phyloP scores from a whole-genome alignment of 139 green algal species.

The Chlamydomonas applanata region DNA sequence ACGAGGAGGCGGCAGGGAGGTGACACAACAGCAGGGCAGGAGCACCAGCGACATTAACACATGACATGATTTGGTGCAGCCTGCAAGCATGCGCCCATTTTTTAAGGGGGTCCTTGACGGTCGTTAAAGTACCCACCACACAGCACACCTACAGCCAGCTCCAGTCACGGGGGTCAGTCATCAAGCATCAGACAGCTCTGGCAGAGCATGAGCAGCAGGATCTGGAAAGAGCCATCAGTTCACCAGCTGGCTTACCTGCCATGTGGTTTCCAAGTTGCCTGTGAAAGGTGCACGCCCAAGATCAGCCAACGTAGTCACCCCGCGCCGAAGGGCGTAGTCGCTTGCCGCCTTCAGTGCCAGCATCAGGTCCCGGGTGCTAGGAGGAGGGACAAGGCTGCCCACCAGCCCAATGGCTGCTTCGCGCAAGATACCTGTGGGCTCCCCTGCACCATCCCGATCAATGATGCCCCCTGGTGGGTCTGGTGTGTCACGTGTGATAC shows the following conservation, averaged over 20 bases:
- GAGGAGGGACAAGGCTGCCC: slow-evolving; percentile 8
- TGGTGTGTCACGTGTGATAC: slow-evolving; percentile 26
- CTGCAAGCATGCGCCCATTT: no score
- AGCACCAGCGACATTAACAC: no score
- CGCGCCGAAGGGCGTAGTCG: slow-evolving; percentile 39
- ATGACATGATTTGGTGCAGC: no score
- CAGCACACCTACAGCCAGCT: no score
- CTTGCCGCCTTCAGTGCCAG: slow-evolving; percentile 41
- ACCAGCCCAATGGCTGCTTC: slow-evolving; percentile 40
- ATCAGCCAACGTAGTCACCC: slow-evolving; percentile 65
- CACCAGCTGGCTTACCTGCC: slow-evolving; percentile 20
- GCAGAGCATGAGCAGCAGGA: not conserved
- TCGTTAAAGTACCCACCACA: no score
- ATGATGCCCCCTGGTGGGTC: slow-evolving; percentile 38
- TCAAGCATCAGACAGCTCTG: no score
- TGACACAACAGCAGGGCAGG: slow-evolving; percentile 16
- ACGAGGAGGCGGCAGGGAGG: no score
- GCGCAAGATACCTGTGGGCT: slow-evolving; percentile 42
- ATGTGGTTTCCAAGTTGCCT: slow-evolving; percentile 30
- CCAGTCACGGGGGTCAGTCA: no score
- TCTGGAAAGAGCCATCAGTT: not conserved
- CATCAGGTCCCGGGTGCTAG: not conserved
- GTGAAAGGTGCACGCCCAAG: slow-evolving; percentile 51
- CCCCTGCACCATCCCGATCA: not conserved
- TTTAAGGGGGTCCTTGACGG: no score